Evolutionary conservation across 2,329 filamentous ascomycete genomes (phyloP).

Genomic region (Aspergillus alliaceus): DNA sequence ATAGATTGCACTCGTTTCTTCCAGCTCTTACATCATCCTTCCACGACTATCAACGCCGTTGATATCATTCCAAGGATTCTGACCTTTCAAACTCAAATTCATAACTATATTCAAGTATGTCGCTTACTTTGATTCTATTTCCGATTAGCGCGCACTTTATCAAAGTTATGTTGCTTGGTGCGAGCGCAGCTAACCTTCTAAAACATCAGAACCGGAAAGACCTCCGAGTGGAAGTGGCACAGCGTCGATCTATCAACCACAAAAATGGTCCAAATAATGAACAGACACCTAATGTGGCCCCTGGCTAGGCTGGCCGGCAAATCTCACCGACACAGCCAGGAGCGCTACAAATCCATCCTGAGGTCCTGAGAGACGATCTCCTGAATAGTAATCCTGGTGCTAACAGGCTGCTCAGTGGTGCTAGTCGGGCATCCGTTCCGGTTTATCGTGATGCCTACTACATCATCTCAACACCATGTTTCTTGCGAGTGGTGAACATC

Average conservation of each 20-base stretch:
- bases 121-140: background rate
- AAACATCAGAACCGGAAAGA: background rate
- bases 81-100: background rate
- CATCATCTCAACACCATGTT: background rate
- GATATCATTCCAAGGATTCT: background rate
- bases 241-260: too few species aligned
- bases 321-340: background rate
- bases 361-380: background rate
- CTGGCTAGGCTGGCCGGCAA: background rate
- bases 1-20: background rate
- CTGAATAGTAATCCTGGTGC: background rate
- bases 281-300: background rate
- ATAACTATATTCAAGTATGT: background rate
- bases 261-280: background rate
- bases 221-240: too few species aligned
- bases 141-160: too few species aligned
- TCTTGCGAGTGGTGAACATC: background rate
- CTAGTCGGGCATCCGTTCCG: background rate
- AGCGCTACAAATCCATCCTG: background rate
- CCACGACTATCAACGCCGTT: background rate
- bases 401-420: background rate
- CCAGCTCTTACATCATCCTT: background rate
- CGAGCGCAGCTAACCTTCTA: background rate
- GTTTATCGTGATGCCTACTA: background rate
- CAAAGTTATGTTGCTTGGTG: too few species aligned